Percentiles rank a stretch among this genome's conserved stretches.
Evolutionary conservation across 2,329 filamentous ascomycete species (phyloP).

Genomic region (Pestalotiopsis sp.): DNA sequence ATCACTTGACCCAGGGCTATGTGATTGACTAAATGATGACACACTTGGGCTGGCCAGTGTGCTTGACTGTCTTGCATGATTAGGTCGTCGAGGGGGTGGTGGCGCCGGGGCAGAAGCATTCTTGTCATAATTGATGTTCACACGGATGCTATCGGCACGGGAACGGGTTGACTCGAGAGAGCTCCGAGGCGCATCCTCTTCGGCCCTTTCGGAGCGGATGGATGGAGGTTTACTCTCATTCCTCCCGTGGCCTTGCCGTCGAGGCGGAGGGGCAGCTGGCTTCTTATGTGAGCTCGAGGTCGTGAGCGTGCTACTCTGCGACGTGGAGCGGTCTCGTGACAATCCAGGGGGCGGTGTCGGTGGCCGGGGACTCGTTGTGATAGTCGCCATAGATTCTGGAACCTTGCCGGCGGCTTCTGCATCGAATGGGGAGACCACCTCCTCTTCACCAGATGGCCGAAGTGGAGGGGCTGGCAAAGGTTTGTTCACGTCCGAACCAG

Average conservation of each 20-base stretch:
- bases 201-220: slow-evolving; percentile 22
- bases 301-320: slow-evolving; percentile 31
- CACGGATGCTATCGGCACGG: slow-evolving; percentile 47
- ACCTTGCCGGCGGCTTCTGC: slow-evolving; percentile 55
- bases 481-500: slow-evolving; percentile 59
- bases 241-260: slow-evolving; percentile 50
- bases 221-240: slow-evolving; percentile 43
- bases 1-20: slow-evolving; percentile 21
- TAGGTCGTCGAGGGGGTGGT: slow-evolving; percentile 56
- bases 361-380: slow-evolving; percentile 34
- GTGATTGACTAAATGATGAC: slow-evolving; percentile 22
- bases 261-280: slow-evolving; percentile 54
- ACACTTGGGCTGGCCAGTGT: slow-evolving; percentile 32
- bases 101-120: slow-evolving; percentile 43
- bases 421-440: slow-evolving; percentile 54
- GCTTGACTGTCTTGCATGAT: slow-evolving; percentile 34
- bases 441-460: slow-evolving; percentile 49
- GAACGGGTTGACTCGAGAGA: slow-evolving; percentile 54
- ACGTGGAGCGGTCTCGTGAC: slow-evolving; percentile 33
- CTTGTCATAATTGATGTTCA: slow-evolving; percentile 34
- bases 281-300: slow-evolving; percentile 38
- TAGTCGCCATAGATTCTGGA: slow-evolving; percentile 42
- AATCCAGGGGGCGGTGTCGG: slow-evolving; percentile 42
- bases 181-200: slow-evolving; percentile 46
- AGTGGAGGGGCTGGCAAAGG: slow-evolving; percentile 60